Percentiles rank a stretch among this genome's conserved stretches.
phyloP scores from a whole-genome alignment of 2,329 filamentous ascomycete genomes.

The Fusarium protoensiforme region DNA sequence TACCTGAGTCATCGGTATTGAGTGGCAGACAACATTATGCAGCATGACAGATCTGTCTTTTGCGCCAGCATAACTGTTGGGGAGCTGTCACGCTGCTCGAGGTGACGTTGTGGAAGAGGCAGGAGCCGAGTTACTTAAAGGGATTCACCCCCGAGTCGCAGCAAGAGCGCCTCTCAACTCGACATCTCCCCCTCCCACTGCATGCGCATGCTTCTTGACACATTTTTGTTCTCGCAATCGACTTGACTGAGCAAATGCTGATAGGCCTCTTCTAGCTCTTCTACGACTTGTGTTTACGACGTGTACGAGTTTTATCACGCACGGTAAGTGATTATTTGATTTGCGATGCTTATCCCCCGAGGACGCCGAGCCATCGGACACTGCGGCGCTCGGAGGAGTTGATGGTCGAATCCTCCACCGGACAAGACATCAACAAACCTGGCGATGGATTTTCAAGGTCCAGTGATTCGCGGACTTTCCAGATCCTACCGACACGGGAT shows the following conservation, averaged over 20 bases:
- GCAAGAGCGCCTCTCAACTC: neutral
- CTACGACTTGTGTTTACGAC: constrained; percentile 44
- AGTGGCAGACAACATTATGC: neutral
- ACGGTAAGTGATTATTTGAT: constrained; percentile 36
- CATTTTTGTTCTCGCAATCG: neutral
- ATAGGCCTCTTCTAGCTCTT: constrained; percentile 33
- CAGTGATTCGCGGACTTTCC: neutral
- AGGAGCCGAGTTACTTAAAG: constrained; percentile 10
- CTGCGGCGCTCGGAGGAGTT: neutral
- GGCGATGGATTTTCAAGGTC: neutral
- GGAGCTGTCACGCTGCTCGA: neutral
- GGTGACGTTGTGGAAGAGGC: constrained; percentile 1
- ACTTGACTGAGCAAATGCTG: constrained; percentile 18
- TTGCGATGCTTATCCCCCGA: neutral
- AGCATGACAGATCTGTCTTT: neutral
- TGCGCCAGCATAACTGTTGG: neutral
- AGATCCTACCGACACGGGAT: neutral
- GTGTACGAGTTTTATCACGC: constrained; percentile 42
- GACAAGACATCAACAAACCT: neutral
- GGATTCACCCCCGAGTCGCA: constrained; percentile 7
- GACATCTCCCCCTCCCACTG: neutral
- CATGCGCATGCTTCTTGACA: neutral
- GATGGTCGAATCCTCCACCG: neutral
- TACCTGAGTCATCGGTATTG: neutral
- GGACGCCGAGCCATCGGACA: neutral